Base-by-base conservation (phyloP, 148 eudicot species). In the Spergularia bocconei region DNA sequence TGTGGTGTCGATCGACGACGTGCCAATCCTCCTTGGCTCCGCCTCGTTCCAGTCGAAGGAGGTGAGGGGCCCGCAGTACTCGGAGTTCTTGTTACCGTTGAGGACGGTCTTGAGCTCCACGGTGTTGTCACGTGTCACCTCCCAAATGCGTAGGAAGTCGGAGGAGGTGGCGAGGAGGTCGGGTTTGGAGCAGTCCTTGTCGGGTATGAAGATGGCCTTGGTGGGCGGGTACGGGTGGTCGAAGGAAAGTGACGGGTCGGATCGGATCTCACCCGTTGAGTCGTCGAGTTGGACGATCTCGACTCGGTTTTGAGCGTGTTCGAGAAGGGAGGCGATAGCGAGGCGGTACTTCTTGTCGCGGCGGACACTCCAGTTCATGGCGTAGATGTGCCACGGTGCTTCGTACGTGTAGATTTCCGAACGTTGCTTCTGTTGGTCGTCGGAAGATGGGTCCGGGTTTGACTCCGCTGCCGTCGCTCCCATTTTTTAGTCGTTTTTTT, bases 21-120 rank as follows among this genome's bases (percentile, higher is more conserved):
- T 96, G n/a, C 99, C 98, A 5, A 96, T 88, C 5, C 98, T 48
- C 17, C 86, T 51, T 11, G 94, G 88, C 53, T 88, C 98, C 1
- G 86, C 85, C 80, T 92, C 98, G 81, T 96, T 96, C 99, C 99
- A 96, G 41, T 96, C 99, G 60, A 96, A 92, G 0, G 95, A 91
- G 4, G 99, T 96, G 21, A 96, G 44, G 0, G 98, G 97, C 6
- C 97, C 97, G 41, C 91, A 96, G 48, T 77, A 92, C 67, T 96
- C 98, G 23, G 93, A 91, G 44, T 88, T 82, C 33, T 91, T 96
- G 44, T 88, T 85, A 19, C 91, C 91, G 51, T 92, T 93, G 56
- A 96, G 83, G 0, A 70, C 2, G 0, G 79, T 20, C 79, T 79
- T 29, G 78, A 86, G 44, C 82, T 56, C 1, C 68, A 73, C 88